Conservation (phyloP, 352 stramenopile species). For the Phytophthora pluvialis region DNA sequence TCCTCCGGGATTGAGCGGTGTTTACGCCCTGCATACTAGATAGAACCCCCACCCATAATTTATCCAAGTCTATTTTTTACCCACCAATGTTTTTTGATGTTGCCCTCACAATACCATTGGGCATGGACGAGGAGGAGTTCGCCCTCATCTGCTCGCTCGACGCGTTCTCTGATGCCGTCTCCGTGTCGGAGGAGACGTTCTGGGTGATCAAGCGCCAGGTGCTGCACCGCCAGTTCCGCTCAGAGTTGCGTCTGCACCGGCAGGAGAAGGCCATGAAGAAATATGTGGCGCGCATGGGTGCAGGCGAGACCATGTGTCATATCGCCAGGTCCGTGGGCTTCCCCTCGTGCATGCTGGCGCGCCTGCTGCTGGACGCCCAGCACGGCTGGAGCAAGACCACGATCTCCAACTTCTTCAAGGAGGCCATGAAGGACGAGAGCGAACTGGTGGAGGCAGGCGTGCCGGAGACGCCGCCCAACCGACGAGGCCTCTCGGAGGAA, state of each 20-base stretch:
- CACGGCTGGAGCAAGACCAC: slow-evolving; percentile 70
- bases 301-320: slow-evolving; percentile 39
- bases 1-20: slow-evolving; percentile 45
- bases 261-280: slow-evolving; percentile 64
- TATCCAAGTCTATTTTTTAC: slow-evolving; percentile 19
- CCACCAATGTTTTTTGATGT: background rate
- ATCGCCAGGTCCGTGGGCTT: slow-evolving; percentile 59
- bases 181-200: slow-evolving; percentile 59
- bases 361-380: slow-evolving; percentile 60
- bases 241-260: slow-evolving; percentile 53
- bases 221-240: slow-evolving; percentile 51
- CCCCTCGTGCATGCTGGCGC: slow-evolving; percentile 74
- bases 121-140: slow-evolving; percentile 62
- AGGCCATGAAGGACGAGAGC: slow-evolving; percentile 40
- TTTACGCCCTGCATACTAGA: slow-evolving; percentile 1
- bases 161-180: slow-evolving; percentile 40
- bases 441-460: background rate
- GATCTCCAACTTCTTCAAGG: slow-evolving; percentile 74
- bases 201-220: slow-evolving; percentile 66
- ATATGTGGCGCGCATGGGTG: slow-evolving; percentile 51
- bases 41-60: slow-evolving; percentile 25
- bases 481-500: slow-evolving; percentile 31
- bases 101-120: background rate
- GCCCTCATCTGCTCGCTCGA: slow-evolving; percentile 53
- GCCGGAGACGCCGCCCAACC: slow-evolving; percentile 4